Evolutionary conservation across 768 basidiomycete species (phyloP), one percentile per base, ranked within the genome.

Genomic region (Tricholoma matsutake): DNA sequence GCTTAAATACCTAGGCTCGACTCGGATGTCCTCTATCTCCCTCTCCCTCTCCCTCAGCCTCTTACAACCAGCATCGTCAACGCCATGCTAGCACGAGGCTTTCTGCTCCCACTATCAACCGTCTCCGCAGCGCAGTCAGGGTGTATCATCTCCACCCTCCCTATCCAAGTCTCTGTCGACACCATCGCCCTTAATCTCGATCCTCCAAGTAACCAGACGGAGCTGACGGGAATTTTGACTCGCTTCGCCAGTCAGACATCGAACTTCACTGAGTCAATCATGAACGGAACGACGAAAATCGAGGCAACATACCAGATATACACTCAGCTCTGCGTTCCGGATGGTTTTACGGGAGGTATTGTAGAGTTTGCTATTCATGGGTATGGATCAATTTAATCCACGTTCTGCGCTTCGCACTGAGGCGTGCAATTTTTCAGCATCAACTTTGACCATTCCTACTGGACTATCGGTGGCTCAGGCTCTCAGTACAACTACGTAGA

Each of bases 361-460:
- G 45, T 69, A 18, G 63, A 69, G 43, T 61, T 69, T 28, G 62
- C 67, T 2, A 43, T 71, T 7, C 69, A 71, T 56, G 69, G 66
- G 69, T 71, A 58, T 6, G 61, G 35, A 18, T 20, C 18, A 20
- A 20, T 45, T 20, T 45, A n/a, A 20, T 20, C 18, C 5, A 41
- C 41, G 3, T 8, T 16, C 25, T 22, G 25, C n/a, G 28, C 25
- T 0, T 29, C 43, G 37, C 13, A 13, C 49, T 11, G 32, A n/a
- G 4, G 25, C 34, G 2, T 25, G 32, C 20, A 9, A 51, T 31
- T 39, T 54, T 22, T 1, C 18, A 71, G 69, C 1, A 59, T 66
- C 47, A 63, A 64, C 7, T 69, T 65, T 49, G 69, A 68, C 35
- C 68, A 71, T 61, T 60, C 57, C 11, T 69, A 71, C 57, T 71